Percentiles rank a stretch among this genome's conserved stretches.
Conservation (phyloP, 371 early-diverging fungal species). For the Chytridiales sp. region DNA sequence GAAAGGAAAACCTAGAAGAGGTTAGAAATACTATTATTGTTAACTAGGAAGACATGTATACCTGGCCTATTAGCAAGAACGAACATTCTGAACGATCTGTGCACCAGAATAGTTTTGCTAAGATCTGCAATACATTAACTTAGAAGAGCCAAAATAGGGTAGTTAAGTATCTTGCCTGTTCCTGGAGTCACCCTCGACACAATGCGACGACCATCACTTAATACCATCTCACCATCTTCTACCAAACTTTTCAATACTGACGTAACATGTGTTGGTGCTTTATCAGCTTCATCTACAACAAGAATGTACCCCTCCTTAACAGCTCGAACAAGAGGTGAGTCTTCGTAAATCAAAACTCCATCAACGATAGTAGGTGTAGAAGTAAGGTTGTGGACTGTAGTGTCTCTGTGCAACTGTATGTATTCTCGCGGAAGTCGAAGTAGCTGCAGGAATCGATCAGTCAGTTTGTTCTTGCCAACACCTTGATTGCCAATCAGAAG, state of each 20-base stretch:
- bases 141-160: background rate
- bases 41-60: too few species aligned
- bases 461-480: constrained; percentile 80
- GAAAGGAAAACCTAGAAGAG: constrained; percentile 64
- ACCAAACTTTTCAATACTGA: constrained; percentile 75
- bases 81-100: constrained; percentile 75
- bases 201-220: constrained; percentile 79
- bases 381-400: constrained; percentile 79
- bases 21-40: too few species aligned
- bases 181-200: constrained; percentile 32
- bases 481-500: constrained; percentile 74
- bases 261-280: constrained; percentile 83
- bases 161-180: background rate
- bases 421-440: constrained; percentile 76
- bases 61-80: constrained; percentile 87
- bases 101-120: constrained; percentile 62
- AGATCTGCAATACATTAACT: constrained; percentile 29
- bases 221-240: constrained; percentile 84
- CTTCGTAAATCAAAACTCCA: constrained; percentile 73
- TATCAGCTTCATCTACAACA: constrained; percentile 87
- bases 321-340: constrained; percentile 75
- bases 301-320: constrained; percentile 67
- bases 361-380: constrained; percentile 72
- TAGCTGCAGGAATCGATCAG: constrained; percentile 75
- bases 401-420: constrained; percentile 82